Conservation (phyloP, 2,329 filamentous ascomycete genomes). For the Cladosporium sp. region DNA sequence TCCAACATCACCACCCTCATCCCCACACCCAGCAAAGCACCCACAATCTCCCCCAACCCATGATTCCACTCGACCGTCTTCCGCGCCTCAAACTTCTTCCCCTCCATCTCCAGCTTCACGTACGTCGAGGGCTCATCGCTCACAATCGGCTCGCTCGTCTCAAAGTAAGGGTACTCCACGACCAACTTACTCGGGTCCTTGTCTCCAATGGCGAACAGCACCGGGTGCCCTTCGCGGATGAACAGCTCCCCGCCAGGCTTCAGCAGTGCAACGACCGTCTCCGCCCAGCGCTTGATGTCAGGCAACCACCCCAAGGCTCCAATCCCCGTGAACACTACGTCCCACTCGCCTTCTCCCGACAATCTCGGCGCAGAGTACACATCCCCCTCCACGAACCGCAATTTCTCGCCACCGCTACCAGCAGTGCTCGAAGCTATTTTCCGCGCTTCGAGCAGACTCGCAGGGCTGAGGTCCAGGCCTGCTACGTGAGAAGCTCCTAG, state of each 20-base stretch:
- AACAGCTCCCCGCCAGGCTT: constrained; percentile 26
- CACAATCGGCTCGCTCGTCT: constrained; percentile 22
- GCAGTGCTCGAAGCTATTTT: constrained; percentile 18
- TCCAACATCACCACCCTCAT: constrained; percentile 25
- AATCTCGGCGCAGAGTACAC: constrained; percentile 23
- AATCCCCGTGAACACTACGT: constrained; percentile 30
- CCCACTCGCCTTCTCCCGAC: constrained; percentile 21
- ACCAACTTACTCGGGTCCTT: constrained; percentile 7
- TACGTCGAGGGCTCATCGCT: constrained; percentile 23
- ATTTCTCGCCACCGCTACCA: constrained; percentile 24
- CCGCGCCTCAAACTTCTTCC: constrained; percentile 20
- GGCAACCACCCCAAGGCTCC: constrained; percentile 30
- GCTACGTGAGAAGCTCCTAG: constrained; percentile 26
- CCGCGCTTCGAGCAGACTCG: constrained; percentile 23
- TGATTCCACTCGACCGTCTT: constrained; percentile 29
- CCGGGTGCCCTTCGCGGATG: constrained; percentile 29
- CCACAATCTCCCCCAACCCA: constrained; percentile 29
- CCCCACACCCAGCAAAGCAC: constrained; percentile 26
- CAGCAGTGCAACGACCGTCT: constrained; percentile 22
- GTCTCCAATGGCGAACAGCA: constrained; percentile 26
- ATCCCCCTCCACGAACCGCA: constrained; percentile 25
- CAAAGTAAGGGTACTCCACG: constrained; percentile 28
- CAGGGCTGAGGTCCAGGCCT: constrained; percentile 29
- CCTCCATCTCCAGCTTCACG: constrained; percentile 21
- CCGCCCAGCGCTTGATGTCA: constrained; percentile 26